Evolutionary conservation across 2,329 filamentous ascomycete genomes (phyloP), one percentile per base, ranked within the genome.

Genomic region (Oidium heveae): DNA sequence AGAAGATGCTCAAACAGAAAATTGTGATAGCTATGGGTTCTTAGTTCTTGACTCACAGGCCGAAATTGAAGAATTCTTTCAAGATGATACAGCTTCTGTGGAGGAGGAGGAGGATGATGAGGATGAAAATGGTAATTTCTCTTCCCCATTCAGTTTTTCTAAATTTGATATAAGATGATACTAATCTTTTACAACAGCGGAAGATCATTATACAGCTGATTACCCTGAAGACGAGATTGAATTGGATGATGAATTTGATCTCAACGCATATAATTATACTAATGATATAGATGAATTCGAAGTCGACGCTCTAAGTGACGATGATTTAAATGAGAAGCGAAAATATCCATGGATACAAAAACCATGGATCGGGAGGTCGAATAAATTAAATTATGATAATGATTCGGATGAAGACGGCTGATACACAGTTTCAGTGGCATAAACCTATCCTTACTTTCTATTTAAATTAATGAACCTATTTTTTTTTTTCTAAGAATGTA

Each of bases 191-290:
- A 7, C 36, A 44, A n/a, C 57, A 80, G 81, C 84, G 37, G 84
- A 88, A 64, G 82, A 86, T 61, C 80, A 86, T 66, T 86, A 87
- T 63, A 78, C 79, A 3, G 80, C 82, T 54, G 84, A 88, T 64
- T 88, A 88, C 60, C 84, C 84, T 0, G 84, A 88, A 58, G 83
- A 88, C 54, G 84, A 88, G 64, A 73, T 86, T 15, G 80, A 77
- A 47, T 80, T 77, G 16, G 82, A 86, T 60, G 79, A 83, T 59
- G 79, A 82, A 64, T 76, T 72, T 57, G 74, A 71, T 46, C 69
- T 70, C 10, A 72, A 76, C 55, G 64, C 75, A 1, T 80, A 80
- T 62, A 66, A 69, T 36, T 79, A 73, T 61, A 58, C 62, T 8
- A 64, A 62, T 13, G 64, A 66, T 57, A 55, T 61, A 0, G 62